Evolutionary conservation across 129 eudicot species (phyloP), one percentile per base, ranked within the genome.

Genomic region (Lonicera japonica): DNA sequence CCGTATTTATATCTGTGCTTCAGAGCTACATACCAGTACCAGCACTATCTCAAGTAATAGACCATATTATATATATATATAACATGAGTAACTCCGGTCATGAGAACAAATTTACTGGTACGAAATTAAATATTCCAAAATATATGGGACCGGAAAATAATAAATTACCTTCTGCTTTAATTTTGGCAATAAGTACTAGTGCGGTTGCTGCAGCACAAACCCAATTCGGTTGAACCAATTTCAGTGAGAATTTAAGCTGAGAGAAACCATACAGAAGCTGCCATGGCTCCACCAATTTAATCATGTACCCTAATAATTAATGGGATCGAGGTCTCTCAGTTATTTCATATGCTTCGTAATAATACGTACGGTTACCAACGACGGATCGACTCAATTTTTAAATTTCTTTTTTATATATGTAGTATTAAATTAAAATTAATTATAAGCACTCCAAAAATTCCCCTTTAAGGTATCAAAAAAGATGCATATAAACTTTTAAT

Each of bases 231-330:
- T 20, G 4, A 11, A 6, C 36, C 8, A 56, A 24, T 12, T 25
- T 45, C 51, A 29, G 36, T 2, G 45, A 7, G 43, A 25, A 58
- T 24, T 39, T 18, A 52, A 34, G 23, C 48, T 36, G 61, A 25
- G 17, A 1, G 21, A 16, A 47, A 25, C 53, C 19, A 53, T 54
- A 16, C 63, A 67, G 0, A 29, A 56, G 64, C 19, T 19, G 16
- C 5, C 55, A 55, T 55, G 55, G 71, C 43, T 40, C 63, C 63
- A 67, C 63, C 22, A 43, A 22, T 10, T 67, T 55, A 67, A 4
- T 23, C 18, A 16, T 45, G 63, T 41, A 56, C 25, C 21, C 60
- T 45, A 45, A 29, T 29, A 29, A 29, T 29, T n/a, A n/a, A n/a
- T n/a, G n/a, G n/a, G 46, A 12, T 40, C 7, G 12, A 11, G 51